Conservation (phyloP, 768 basidiomycete species). For the Leccinum fibrillosum region DNA sequence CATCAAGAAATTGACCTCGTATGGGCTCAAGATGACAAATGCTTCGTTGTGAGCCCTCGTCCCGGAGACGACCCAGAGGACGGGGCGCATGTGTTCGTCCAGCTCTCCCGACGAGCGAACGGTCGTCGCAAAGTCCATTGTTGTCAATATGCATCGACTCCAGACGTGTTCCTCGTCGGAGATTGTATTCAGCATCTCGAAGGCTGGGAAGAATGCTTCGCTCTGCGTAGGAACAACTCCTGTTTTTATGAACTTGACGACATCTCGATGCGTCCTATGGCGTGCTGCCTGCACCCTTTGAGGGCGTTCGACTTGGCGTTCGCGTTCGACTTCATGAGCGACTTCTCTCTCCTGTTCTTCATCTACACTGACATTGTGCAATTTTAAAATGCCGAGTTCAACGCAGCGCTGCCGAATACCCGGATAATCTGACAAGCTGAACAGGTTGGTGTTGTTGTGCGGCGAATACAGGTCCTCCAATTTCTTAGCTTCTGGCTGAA, state of each 20-base stretch:
- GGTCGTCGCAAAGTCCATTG: not conserved
- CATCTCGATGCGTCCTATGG: not conserved
- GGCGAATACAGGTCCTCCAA: slow-evolving; percentile 27
- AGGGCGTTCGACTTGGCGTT: not conserved
- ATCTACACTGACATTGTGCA: slow-evolving; percentile 23
- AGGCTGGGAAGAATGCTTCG: not conserved
- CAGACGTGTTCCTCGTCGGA: not conserved
- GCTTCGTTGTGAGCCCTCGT: not conserved
- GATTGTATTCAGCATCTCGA: not conserved
- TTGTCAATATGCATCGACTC: not conserved
- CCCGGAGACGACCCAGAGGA: not conserved
- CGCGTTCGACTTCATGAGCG: slow-evolving; percentile 28
- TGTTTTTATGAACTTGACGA: not conserved
- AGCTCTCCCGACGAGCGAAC: slow-evolving; percentile 1
- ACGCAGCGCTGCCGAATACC: slow-evolving; percentile 26
- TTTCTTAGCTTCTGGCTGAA: slow-evolving; percentile 38
- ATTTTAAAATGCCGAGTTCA: slow-evolving; percentile 24
- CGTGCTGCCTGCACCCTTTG: not conserved
- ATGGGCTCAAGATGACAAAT: not conserved
- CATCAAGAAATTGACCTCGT: slow-evolving; percentile 37
- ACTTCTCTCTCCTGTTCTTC: slow-evolving; percentile 49
- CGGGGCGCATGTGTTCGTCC: not conserved
- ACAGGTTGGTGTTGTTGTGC: not conserved
- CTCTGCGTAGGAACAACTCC: not conserved
- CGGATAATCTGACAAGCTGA: not conserved